Conservation (phyloP, 495 filamentous ascomycete genomes). For the Aspergillus nanangensis region DNA sequence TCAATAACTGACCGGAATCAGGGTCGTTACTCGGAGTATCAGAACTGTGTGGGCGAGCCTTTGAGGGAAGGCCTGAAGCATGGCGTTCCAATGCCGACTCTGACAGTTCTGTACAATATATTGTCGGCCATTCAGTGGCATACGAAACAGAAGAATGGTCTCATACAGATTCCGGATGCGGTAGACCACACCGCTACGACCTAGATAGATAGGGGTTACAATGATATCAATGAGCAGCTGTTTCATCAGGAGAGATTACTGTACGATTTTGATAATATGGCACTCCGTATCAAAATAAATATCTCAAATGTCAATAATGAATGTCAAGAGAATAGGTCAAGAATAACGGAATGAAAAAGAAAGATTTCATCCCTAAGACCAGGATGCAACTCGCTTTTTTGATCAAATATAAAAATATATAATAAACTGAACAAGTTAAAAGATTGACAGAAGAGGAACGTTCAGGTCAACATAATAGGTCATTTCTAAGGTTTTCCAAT, state of each 20-base stretch:
- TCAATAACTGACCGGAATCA: slow-evolving; percentile 2
- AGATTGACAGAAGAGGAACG: no score
- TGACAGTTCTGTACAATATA: slow-evolving; percentile 9
- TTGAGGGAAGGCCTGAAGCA: slow-evolving; percentile 33
- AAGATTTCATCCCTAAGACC: no score
- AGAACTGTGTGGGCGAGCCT: slow-evolving; percentile 50
- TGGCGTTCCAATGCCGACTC: slow-evolving; percentile 6
- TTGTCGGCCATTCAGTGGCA: slow-evolving; percentile 10
- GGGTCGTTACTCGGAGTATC: slow-evolving; percentile 49
- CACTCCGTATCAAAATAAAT: background rate
- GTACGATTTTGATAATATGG: background rate
- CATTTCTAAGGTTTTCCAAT: no score
- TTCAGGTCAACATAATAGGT: no score
- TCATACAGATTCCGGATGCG: slow-evolving; percentile 7
- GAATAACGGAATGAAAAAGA: no score
- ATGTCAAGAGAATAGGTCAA: background rate
- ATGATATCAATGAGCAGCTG: no score
- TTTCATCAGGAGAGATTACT: background rate
- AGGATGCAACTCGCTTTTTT: no score
- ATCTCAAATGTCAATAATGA: background rate
- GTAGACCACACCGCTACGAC: slow-evolving; percentile 8
- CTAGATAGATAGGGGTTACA: background rate
- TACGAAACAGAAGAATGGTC: slow-evolving; percentile 10
- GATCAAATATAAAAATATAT: no score
- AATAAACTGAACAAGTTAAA: no score